Evolutionary conservation across 1,139 yeast genomes (phyloP).

Genomic region (Saccharomyces hybrid): DNA sequence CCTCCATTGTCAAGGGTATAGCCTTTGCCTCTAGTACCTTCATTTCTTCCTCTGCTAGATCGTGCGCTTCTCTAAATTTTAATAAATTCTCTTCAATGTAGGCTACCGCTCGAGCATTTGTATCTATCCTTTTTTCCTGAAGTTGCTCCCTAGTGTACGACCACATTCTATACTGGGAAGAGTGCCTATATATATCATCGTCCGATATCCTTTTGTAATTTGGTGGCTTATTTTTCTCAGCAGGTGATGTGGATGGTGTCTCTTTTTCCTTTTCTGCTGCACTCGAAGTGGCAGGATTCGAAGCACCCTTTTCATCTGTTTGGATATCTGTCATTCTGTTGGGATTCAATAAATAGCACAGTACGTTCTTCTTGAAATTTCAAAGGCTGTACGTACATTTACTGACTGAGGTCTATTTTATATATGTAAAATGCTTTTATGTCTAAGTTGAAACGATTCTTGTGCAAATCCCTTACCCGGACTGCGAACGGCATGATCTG

Average conservation of each 20-base stretch:
- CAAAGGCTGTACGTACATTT: too few relatives aligned
- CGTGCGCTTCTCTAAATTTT: slow-evolving; percentile 32
- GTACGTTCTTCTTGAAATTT: background rate
- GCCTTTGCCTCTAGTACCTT: slow-evolving; percentile 36
- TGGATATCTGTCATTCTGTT: background rate
- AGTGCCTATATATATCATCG: slow-evolving; percentile 81
- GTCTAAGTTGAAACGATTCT: too few relatives aligned
- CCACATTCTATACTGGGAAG: slow-evolving; percentile 82
- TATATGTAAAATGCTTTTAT: too few relatives aligned
- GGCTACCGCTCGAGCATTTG: slow-evolving; percentile 48
- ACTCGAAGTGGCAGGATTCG: background rate
- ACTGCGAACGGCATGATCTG: background rate
- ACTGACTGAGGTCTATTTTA: too few relatives aligned
- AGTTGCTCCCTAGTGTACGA: slow-evolving; percentile 61
- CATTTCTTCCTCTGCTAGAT: slow-evolving; percentile 31
- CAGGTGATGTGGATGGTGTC: background rate
- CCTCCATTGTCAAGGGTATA: slow-evolving; percentile 52
- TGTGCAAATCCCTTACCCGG: background rate
- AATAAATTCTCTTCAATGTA: slow-evolving; percentile 37
- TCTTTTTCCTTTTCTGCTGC: background rate
- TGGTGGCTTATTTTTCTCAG: slow-evolving; percentile 11
- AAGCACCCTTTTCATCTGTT: background rate
- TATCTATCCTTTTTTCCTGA: slow-evolving; percentile 38
- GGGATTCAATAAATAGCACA: background rate
- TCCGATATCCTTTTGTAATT: slow-evolving; percentile 40